Evolutionary conservation across 2,329 filamentous ascomycete species (phyloP), one percentile per base, ranked within the genome.

Genomic region (Alternaria rosae): DNA sequence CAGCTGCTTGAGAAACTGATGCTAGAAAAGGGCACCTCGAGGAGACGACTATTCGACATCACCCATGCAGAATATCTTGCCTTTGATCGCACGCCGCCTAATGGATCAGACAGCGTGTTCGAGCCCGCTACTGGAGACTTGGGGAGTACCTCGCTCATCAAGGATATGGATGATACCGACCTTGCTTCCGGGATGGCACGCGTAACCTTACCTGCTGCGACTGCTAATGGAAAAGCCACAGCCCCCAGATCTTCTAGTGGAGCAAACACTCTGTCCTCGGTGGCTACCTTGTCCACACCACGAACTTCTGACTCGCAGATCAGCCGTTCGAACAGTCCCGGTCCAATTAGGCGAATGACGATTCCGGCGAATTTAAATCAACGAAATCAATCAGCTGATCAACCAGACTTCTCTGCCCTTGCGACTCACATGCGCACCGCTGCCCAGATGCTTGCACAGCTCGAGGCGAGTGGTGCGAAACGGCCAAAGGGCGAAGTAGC

Each of bases 361-460:
- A 70, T 91, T 25, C 82, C 86, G 25, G 61, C 63, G 15, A 66
- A 59, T 17, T 81, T 83, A 47, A 83, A 84, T 54, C 84, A 86
- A 50, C 79, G 80, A 65, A 78, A 80, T 20, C 86, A 85, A 66
- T 83, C 83, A 25, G 82, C 86, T 11, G 91, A 93, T 61, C 91
- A 93, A 74, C 90, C 91, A 2, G 92, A 95, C 73, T 91, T 94
- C 68, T 92, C 91, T 11, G 92, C 92, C 3, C 81, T 95, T 30
- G 92, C 92, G 12, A 94, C 92, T 12, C 92, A 95, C 76, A 95
- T 95, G 92, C 88, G 92, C 20, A 93, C 92, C 5, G 92, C 92
- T 5, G 92, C 92, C 13, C 91, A 94, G 77, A 95, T 95, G 92
- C 83, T 95, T 44, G 91, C 92, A 13, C 92, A 95, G 72, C 84